A percentile compares a stretch with the other conserved stretches of the same genome.
phyloP scores from a whole-genome alignment of 306 rosid species.

The Astragalus glycyphyllos region DNA sequence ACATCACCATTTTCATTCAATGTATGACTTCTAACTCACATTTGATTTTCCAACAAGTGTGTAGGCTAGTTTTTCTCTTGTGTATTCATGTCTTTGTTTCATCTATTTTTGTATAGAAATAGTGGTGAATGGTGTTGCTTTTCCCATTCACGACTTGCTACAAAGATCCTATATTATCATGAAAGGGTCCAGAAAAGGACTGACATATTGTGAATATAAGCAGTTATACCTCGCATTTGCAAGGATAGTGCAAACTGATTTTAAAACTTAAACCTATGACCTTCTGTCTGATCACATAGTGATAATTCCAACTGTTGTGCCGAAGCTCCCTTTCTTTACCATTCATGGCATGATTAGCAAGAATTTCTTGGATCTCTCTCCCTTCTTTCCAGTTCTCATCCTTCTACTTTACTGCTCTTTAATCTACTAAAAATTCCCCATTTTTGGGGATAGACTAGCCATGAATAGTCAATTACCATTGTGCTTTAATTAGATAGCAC shows the following conservation, averaged over 20 bases:
- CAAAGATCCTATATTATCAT: background rate
- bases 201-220: background rate
- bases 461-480: background rate
- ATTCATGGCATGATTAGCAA: conserved; percentile 14
- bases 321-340: background rate
- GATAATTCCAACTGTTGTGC: background rate
- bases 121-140: background rate
- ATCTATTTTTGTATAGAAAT: conserved; percentile 26
- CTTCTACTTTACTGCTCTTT: background rate
- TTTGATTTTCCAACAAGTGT: no score
- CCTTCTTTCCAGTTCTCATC: background rate
- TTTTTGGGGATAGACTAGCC: background rate
- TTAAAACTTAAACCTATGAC: background rate
- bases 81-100: conserved; percentile 24
- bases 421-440: background rate
- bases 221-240: background rate
- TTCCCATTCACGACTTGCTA: background rate
- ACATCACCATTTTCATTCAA: no score
- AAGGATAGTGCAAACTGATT: background rate
- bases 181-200: background rate
- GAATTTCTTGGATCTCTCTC: background rate
- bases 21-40: no score
- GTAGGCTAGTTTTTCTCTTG: background rate
- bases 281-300: background rate
- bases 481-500: conserved; percentile 1